Base-by-base conservation (phyloP, 2,329 filamentous ascomycete genomes). In the Tolypocladium paradoxum region DNA sequence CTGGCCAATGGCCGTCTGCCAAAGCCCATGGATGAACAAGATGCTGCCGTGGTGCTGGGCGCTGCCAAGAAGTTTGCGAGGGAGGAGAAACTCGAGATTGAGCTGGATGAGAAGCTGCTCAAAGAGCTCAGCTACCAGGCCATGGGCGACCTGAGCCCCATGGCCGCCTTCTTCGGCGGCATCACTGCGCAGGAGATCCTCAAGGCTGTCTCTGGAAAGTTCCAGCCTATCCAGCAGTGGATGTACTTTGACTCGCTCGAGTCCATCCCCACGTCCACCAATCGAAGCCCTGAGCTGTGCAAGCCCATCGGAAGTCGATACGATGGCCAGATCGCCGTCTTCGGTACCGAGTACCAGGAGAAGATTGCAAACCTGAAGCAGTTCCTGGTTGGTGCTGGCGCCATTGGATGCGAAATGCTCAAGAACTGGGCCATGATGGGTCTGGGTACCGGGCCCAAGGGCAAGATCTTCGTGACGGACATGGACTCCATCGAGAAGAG, bases 381-480 rank as follows among this genome's bases (percentile, higher is more conserved):
- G 63, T 99, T 99, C 76, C 78, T 99, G 53, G 93, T 99, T 54
- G 93, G 93, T 61, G 90, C 93, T 48, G 93, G 93, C 63, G 93
- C 95, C 58, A 99, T 99, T 68, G 93, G 93, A 47, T 99, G 93
- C 65, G 93, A 99, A 68, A 99, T 97, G 87, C 76, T 99, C 61
- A 99, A 99, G 82, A 97, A 97, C 71, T 99, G 93, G 91, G 92
- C 95, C 36, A 95, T 99, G 91, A 95, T 97, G 68, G 93, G 93
- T 60, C 77, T 99, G 33, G 92, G 87, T 46, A 88, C 88, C 47
- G 93, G 93, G 4, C 88, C 90, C 3, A 81, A 90, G 49, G 93
- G 93, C 63, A 87, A 87, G 70, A 95, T 99, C 64, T 89, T 76
- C 54, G 88, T 99, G 49, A 97, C 95, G 16, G 93, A 99, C 68